Evolutionary conservation across 1,284 basidiomycete genomes (phyloP).

Genomic region (Xerocomus amazonicus): DNA sequence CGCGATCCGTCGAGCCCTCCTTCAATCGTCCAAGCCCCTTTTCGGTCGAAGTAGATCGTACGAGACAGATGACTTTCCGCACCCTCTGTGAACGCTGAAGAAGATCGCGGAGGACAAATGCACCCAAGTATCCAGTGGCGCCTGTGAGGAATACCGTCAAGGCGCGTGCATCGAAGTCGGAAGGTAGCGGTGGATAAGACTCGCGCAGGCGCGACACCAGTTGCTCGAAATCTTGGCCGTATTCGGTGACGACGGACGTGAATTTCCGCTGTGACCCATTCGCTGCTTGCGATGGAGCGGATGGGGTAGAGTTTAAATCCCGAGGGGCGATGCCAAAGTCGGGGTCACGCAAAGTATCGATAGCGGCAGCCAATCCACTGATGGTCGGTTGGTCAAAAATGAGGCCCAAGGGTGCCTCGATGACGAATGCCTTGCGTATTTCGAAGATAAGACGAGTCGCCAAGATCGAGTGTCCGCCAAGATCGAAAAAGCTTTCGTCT

Average conservation of each 20-base stretch:
- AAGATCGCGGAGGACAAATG: constrained; percentile 86
- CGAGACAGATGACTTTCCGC: constrained; percentile 87
- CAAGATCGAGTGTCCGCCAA: constrained; percentile 97
- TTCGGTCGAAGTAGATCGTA: constrained; percentile 68
- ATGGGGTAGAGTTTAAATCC: constrained; percentile 28
- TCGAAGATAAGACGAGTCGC: constrained; percentile 97
- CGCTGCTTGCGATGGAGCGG: constrained; percentile 12
- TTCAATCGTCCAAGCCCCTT: constrained; percentile 72
- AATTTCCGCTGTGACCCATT: constrained; percentile 21
- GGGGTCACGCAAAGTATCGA: constrained; percentile 75
- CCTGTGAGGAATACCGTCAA: constrained; percentile 93
- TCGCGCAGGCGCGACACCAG: constrained; percentile 59
- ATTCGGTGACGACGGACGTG: constrained; percentile 45
- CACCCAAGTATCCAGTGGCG: constrained; percentile 95
- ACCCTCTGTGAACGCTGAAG: constrained; percentile 63
- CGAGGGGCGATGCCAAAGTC: constrained; percentile 74
- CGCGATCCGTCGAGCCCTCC: constrained; percentile 77
- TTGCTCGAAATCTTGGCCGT: constrained; percentile 76
- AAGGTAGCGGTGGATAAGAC: constrained; percentile 56
- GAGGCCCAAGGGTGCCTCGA: constrained; percentile 89
- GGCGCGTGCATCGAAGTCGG: constrained; percentile 50
- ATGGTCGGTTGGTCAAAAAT: constrained; percentile 94
- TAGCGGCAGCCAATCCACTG: constrained; percentile 70
- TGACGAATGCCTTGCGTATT: constrained; percentile 89
- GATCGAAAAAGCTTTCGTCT: constrained; percentile 97